Percentiles rank a stretch among this genome's conserved stretches.
Evolutionary conservation across 1,284 basidiomycete species (phyloP).

Genomic region (Pseudozyma pruni): DNA sequence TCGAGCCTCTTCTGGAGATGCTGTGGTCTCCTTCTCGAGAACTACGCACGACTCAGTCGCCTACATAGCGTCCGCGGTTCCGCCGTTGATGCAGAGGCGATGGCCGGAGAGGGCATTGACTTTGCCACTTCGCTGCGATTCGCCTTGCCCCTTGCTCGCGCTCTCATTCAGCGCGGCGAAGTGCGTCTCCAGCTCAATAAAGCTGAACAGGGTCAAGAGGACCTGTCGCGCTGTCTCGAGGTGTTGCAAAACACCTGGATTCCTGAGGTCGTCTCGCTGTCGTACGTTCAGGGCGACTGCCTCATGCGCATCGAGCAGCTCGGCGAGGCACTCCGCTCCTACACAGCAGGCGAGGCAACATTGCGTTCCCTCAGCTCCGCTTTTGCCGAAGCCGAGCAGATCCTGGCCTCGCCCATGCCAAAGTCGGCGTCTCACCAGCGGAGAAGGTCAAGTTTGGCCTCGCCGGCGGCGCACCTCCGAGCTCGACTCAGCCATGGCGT

Average conservation of each 20-base stretch:
- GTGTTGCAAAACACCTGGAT: conserved; percentile 45
- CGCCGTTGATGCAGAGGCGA: conserved; percentile 56
- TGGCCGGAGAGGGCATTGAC: conserved; percentile 57
- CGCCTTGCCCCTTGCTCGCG: conserved; percentile 38
- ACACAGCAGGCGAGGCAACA: conserved; percentile 41
- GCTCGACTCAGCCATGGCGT: conserved; percentile 15
- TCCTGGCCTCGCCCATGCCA: conserved; percentile 31
- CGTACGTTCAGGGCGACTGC: conserved; percentile 52
- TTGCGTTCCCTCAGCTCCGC: conserved; percentile 38
- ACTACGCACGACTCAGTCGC: conserved; percentile 40
- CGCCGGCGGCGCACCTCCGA: conserved; percentile 16
- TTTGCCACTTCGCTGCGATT: conserved; percentile 42
- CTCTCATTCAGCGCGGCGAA: conserved; percentile 51
- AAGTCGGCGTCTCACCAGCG: conserved; percentile 13
- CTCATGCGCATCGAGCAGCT: conserved; percentile 39
- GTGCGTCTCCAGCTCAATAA: conserved; percentile 42
- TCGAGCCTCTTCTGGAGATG: conserved; percentile 39
- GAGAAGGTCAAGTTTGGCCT: conserved; percentile 18
- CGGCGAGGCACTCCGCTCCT: conserved; percentile 43
- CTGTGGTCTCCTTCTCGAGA: conserved; percentile 22
- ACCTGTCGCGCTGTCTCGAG: conserved; percentile 42
- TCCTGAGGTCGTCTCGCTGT: conserved; percentile 41
- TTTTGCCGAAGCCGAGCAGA: conserved; percentile 34
- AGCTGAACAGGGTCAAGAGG: conserved; percentile 40
- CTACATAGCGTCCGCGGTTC: conserved; percentile 58